These are phyloP conservation scores for Thelephora terrestris DNA, from an alignment of 1,284 basidiomycete genomes.

Conservation along the genomic window DNA sequence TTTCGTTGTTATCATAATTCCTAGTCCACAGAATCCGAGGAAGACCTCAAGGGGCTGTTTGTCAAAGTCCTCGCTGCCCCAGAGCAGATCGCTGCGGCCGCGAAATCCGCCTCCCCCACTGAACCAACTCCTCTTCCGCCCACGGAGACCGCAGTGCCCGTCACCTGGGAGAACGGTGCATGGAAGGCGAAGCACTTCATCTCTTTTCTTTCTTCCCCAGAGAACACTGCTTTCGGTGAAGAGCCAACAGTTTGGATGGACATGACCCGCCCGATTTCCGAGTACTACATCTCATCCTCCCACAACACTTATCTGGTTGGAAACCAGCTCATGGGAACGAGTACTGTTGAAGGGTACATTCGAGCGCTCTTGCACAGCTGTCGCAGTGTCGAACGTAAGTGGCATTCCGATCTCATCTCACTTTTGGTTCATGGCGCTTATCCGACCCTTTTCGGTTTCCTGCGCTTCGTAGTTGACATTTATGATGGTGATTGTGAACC, in stretches of 20 bases:
- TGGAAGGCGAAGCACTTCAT: conserved; percentile 59
- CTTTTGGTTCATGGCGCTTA: background rate
- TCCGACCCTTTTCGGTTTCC: conserved; percentile 1
- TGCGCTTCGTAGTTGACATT: conserved; percentile 67
- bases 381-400: conserved; percentile 83
- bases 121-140: conserved; percentile 16
- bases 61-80: conserved; percentile 35
- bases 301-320: conserved; percentile 98
- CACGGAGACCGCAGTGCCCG: conserved; percentile 7
- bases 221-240: conserved; percentile 50
- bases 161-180: conserved; percentile 19
- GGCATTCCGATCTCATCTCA: background rate
- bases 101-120: conserved; percentile 1
- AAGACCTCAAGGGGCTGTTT: conserved; percentile 45
- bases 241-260: conserved; percentile 42
- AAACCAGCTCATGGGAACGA: conserved; percentile 87
- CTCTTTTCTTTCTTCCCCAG: conserved; percentile 63
- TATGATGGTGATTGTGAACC: conserved; percentile 85
- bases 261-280: conserved; percentile 75
- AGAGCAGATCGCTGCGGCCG: background rate
- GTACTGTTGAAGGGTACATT: conserved; percentile 94
- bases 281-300: conserved; percentile 90
- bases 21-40: no score
- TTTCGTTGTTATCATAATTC: conserved; percentile 5
- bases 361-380: conserved; percentile 86